Base-by-base conservation (phyloP, 75 land plant genomes). In the Adiantum capillusveneris region DNA sequence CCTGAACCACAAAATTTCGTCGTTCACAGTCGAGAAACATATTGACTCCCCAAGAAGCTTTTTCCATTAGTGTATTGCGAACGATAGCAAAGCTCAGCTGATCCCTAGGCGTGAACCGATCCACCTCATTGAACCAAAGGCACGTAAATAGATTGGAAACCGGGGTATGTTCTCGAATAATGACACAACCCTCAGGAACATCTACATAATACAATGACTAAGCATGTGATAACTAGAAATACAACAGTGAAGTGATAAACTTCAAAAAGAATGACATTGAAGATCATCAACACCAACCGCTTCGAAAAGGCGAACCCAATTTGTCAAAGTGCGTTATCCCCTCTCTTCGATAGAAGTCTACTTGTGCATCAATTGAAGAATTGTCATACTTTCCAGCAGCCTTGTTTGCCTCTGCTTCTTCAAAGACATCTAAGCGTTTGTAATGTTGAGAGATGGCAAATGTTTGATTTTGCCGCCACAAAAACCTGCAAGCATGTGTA, bases 11-110 rank as follows among this genome's bases (percentile, higher is more conserved):
- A 64, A 94, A 94, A 58, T 94, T 89, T 42, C 98, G 79, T 39
- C 98, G 75, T 75, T 94, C 96, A 57, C 98, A 94, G 57, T 94
- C 98, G 65, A 70, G 31, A 54, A 94, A 94, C 98, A 94, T 94
- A 65, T 78, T 75, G 19, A 79, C 17, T 5, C 64, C 73, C 87
- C 87, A 89, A 56, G 71, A 66, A 20, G 73, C 69, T 44, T 69
- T 76, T 6, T 85, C 74, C 58, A 25, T 62, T 11, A 94, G 66
- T 53, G 86, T 94, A 65, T 94, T 96, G 46, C 98, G 84, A 9
- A 84, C 98, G 31, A 84, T 86, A 25, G 87, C 81, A 62, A 82
- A 91, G 65, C 97, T 91, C 43, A 91, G 27, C 68, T 91, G 97
- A 65, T 91, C 94, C 62, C 97, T 61, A 1, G 94, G 62, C 6